These are phyloP conservation scores for Nissolia schottii DNA, from an alignment of 306 rosid species.

Conservation along the genomic window DNA sequence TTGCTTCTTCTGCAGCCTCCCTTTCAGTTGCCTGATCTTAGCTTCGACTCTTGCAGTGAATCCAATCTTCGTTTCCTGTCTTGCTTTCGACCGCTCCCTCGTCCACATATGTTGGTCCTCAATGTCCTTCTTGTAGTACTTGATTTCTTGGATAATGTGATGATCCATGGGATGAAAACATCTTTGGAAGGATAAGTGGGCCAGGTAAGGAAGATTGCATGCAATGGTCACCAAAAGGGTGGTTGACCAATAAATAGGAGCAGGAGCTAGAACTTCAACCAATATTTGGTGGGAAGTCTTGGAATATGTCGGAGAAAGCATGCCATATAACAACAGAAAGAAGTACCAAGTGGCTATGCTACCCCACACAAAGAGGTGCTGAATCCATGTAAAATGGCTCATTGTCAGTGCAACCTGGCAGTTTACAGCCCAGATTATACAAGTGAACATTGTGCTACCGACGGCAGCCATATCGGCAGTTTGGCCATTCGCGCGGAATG, in stretches of 20 bases:
- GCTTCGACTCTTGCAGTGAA: constrained; percentile 96
- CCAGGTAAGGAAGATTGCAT: constrained; percentile 86
- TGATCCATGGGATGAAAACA: constrained; percentile 90
- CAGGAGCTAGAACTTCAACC: constrained; percentile 80
- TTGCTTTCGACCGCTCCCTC: constrained; percentile 79
- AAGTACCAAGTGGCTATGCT: constrained; percentile 85
- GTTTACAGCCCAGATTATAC: constrained; percentile 92
- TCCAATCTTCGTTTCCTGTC: constrained; percentile 90
- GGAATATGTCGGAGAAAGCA: constrained; percentile 51
- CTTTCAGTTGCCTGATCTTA: constrained; percentile 63
- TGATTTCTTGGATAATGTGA: constrained; percentile 85
- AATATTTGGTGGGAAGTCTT: constrained; percentile 61
- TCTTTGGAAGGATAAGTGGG: constrained; percentile 82
- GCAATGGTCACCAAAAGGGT: constrained; percentile 65
- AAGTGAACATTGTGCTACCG: constrained; percentile 90
- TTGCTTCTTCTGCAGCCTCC: constrained; percentile 74
- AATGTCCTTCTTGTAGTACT: constrained; percentile 71
- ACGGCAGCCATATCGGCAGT: constrained; percentile 82
- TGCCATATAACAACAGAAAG: constrained; percentile 76
- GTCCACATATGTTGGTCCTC: constrained; percentile 89
- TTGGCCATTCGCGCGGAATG: constrained; percentile 77
- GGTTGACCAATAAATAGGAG: constrained; percentile 76
- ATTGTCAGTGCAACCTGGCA: constrained; percentile 93
- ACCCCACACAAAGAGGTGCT: constrained; percentile 84
- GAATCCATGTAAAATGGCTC: constrained; percentile 99